Base-by-base conservation (phyloP, 139 green algal genomes). In the Chlamydomonas sp. region DNA sequence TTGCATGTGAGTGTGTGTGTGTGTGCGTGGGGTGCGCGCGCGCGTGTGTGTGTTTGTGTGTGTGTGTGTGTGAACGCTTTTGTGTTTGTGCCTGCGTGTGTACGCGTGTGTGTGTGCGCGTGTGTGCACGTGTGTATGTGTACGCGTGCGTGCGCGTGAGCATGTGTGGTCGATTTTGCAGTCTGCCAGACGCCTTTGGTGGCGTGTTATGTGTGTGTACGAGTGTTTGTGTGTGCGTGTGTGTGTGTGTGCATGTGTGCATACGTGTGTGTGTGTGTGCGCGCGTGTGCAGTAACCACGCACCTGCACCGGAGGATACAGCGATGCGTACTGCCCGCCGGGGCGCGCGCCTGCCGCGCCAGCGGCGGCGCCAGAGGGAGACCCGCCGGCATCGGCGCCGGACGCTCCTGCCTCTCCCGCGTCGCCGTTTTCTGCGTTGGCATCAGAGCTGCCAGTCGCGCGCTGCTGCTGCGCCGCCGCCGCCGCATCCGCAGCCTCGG, bases 41-140 rank as follows among this genome's bases (percentile, higher is more conserved):
- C n/a, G n/a, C n/a, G n/a, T n/a, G n/a, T n/a, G n/a, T n/a, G n/a
- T n/a, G n/a, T n/a, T n/a, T n/a, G n/a, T n/a, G n/a, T n/a, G n/a
- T n/a, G n/a, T n/a, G n/a, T n/a, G n/a, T n/a, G n/a, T n/a, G n/a
- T 54, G 13, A 54, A 54, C 16, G 43, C 16, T 54, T 54, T 13
- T 26, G 20, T 13, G 43, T 13, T 54, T n/a, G n/a, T n/a, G n/a
- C n/a, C n/a, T n/a, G n/a, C n/a, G n/a, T n/a, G n/a, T n/a, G n/a
- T n/a, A n/a, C 20, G 43, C 13, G 20, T 54, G 43, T 54, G 43
- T 13, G 43, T 54, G 13, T 54, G 43, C 20, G 43, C 43, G 43
- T 54, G 43, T 54, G 43, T 54, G 43, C 20, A 20, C 20, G 43
- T 54, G 80, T 16, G 88, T 91, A 54, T 13, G 43, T 54, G 13